These are phyloP conservation scores for Cicer arietinum DNA, from an alignment of 306 rosid species.

Conservation along the genomic window DNA sequence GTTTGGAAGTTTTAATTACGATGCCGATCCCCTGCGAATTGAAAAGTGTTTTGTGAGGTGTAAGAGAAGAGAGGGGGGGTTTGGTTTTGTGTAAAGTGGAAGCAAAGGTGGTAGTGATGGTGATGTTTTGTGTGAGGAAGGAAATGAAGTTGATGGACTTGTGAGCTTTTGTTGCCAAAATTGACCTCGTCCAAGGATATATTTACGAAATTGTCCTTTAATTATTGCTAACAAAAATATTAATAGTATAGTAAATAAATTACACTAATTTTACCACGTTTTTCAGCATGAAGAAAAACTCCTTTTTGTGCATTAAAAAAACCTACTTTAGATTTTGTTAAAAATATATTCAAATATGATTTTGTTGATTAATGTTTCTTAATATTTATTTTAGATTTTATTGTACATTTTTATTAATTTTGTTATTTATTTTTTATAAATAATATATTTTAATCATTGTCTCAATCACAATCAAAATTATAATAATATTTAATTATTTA, in stretches of 20 bases:
- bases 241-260: background rate
- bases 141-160: background rate
- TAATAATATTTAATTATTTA: too few species aligned
- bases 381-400: too few species aligned
- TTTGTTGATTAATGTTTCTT: too few species aligned
- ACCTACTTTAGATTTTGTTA: background rate
- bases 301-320: background rate
- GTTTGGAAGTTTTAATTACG: conserved; percentile 19
- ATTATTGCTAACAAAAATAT: background rate
- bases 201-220: background rate
- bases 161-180: background rate
- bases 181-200: background rate
- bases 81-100: conserved; percentile 1
- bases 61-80: background rate
- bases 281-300: background rate
- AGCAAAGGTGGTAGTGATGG: conserved; percentile 2
- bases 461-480: too few species aligned
- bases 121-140: background rate
- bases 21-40: background rate
- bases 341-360: background rate
- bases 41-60: background rate
- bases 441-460: too few species aligned
- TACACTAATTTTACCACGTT: background rate
- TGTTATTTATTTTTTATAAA: too few species aligned
- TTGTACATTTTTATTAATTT: too few species aligned